phyloP scores from a whole-genome alignment of 306 rosid species.

The Fragaria iinumae region DNA sequence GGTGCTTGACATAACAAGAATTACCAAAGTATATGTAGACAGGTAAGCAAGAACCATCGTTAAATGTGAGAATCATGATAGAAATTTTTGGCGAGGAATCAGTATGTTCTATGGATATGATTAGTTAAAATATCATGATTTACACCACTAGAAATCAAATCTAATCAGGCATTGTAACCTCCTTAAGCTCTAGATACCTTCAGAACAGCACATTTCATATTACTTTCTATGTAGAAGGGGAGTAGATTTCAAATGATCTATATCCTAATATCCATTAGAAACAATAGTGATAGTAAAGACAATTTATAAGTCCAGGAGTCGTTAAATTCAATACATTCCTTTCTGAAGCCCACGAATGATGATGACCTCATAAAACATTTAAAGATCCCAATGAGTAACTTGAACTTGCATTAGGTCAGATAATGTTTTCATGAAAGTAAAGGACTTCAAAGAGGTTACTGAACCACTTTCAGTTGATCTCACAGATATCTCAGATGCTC shows the following conservation, averaged over 20 bases:
- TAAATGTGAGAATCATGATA: neutral
- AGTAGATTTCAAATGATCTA: neutral
- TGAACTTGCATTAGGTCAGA: neutral
- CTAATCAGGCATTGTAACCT: neutral
- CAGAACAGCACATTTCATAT: neutral
- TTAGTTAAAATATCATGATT: neutral
- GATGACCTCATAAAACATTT: neutral
- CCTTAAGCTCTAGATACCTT: neutral
- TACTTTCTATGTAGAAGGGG: neutral
- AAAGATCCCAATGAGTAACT: neutral
- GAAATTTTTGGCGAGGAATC: neutral
- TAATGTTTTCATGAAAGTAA: neutral
- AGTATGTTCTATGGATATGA: neutral
- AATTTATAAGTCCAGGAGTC: neutral
- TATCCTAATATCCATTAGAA: neutral
- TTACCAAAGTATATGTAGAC: neutral
- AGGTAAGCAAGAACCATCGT: neutral
- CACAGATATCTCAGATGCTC: neutral
- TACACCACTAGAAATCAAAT: neutral
- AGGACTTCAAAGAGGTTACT: neutral
- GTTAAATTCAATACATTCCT: neutral
- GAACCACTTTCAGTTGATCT: neutral
- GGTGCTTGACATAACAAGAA: conserved; percentile 15
- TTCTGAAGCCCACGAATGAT: neutral
- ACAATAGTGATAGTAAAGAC: neutral